Conservation (phyloP, 1,284 basidiomycete species). For the Sanghuangporus weigelae region DNA sequence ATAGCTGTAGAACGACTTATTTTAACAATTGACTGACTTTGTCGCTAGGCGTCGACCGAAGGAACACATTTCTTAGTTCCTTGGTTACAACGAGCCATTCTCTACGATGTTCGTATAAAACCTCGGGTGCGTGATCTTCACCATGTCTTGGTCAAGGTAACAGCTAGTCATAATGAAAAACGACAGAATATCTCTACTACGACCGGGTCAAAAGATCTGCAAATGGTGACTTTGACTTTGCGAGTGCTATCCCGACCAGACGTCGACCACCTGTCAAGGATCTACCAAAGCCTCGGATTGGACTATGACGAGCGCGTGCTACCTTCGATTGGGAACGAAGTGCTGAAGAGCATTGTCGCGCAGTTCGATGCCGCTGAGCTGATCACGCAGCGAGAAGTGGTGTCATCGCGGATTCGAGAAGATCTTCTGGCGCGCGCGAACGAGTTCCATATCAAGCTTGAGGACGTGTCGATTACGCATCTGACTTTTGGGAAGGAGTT, state of each 20-base stretch:
- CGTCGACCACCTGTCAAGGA: slow-evolving; percentile 81
- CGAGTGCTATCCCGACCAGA: slow-evolving; percentile 95
- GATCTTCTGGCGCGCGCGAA: slow-evolving; percentile 91
- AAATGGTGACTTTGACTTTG: slow-evolving; percentile 96
- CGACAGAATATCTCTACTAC: slow-evolving; percentile 91
- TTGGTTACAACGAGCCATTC: slow-evolving; percentile 92
- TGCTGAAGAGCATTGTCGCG: slow-evolving; percentile 95
- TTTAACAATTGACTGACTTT: neutral
- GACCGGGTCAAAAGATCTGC: slow-evolving; percentile 94
- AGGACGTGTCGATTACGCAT: slow-evolving; percentile 96
- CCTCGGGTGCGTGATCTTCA: slow-evolving; percentile 60
- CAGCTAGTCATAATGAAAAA: neutral
- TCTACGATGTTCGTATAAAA: slow-evolving; percentile 98
- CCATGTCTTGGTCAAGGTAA: neutral
- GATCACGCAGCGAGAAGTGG: slow-evolving; percentile 84
- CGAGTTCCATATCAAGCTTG: slow-evolving; percentile 94
- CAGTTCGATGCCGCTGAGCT: slow-evolving; percentile 99
- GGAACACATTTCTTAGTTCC: slow-evolving; percentile 98
- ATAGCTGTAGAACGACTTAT: slow-evolving; percentile 19
- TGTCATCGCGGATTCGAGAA: slow-evolving; percentile 90
- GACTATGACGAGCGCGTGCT: slow-evolving; percentile 98
- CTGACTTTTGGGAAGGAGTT: slow-evolving; percentile 72
- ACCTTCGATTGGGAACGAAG: slow-evolving; percentile 95
- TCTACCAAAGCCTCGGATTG: slow-evolving; percentile 91
- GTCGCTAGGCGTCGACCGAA: slow-evolving; percentile 71